phyloP scores from a whole-genome alignment of 108 stramenopile genomes.

The Cyclotella choctawhatcheeana region DNA sequence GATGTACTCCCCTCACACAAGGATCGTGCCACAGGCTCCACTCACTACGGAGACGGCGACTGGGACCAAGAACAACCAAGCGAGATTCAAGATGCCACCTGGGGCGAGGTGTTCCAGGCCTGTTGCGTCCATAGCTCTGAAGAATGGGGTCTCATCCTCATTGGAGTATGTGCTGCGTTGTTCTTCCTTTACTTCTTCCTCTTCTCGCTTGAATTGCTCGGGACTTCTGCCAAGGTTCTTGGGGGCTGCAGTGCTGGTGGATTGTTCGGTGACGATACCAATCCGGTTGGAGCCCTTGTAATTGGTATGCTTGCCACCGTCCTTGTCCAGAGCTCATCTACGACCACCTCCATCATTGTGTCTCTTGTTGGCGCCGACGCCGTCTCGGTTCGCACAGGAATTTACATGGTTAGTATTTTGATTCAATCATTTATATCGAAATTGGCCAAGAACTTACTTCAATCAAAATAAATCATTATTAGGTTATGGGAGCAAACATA shows the following conservation, averaged over 20 bases:
- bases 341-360: conserved; percentile 90
- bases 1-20: conserved; percentile 45
- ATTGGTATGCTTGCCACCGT: conserved; percentile 86
- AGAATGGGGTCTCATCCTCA: conserved; percentile 63
- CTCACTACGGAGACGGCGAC: conserved; percentile 71
- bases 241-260: conserved; percentile 81
- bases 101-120: conserved; percentile 75
- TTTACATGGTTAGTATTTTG: too few relatives aligned
- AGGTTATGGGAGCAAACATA: conserved; percentile 94
- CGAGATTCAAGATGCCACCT: conserved; percentile 62
- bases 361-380: conserved; percentile 76
- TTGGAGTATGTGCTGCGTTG: conserved; percentile 55
- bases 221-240: conserved; percentile 84
- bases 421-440: too few relatives aligned
- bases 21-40: conserved; percentile 65
- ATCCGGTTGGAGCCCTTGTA: conserved; percentile 88
- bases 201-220: conserved; percentile 80
- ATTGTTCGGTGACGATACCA: conserved; percentile 79
- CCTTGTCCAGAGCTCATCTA: conserved; percentile 87
- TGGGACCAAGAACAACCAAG: conserved; percentile 43
- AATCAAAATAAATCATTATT: too few relatives aligned
- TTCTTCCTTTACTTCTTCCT: conserved; percentile 94
- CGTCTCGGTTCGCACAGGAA: conserved; percentile 70
- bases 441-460: too few relatives aligned
- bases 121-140: conserved; percentile 73